Conservation (phyloP, 2,329 filamentous ascomycete genomes). For the Chaetomiaceae sp. region DNA sequence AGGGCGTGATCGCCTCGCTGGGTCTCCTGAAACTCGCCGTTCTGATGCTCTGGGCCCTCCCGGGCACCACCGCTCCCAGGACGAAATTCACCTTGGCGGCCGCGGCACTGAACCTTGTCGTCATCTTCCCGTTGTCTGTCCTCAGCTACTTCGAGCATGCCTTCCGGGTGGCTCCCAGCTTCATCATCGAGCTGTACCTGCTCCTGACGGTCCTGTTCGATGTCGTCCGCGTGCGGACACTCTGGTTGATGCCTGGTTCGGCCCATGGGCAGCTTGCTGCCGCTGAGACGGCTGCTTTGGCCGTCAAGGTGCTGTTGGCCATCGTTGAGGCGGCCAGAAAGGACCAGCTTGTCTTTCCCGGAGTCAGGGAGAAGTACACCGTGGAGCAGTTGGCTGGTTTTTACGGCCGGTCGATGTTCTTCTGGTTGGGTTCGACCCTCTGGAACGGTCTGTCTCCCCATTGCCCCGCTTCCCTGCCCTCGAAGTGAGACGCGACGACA, state of each 20-base stretch:
- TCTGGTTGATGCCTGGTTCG: constrained; percentile 6
- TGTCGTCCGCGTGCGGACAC: constrained; percentile 1
- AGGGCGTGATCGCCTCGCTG: constrained; percentile 1
- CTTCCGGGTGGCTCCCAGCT: constrained; percentile 8
- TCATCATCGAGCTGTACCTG: constrained; percentile 10
- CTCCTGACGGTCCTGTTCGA: constrained; percentile 8
- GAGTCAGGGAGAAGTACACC: constrained; percentile 1
- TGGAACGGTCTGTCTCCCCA: constrained; percentile 6
- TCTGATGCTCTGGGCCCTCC: constrained; percentile 9
- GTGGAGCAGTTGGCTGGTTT: constrained; percentile 7
- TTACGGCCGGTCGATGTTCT: constrained; percentile 12
- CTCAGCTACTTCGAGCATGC: constrained; percentile 11
- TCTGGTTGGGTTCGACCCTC: constrained; percentile 5
- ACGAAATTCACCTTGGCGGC: constrained; percentile 9
- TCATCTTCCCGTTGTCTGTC: background rate
- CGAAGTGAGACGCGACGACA: background rate
- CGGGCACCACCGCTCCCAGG: constrained; percentile 4
- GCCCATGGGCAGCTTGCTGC: constrained; percentile 3
- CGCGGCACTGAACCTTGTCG: constrained; percentile 7
- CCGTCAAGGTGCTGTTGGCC: constrained; percentile 1
- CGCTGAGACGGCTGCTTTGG: background rate
- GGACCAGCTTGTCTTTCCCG: background rate
- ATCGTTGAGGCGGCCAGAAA: constrained; percentile 6
- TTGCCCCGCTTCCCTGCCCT: background rate
- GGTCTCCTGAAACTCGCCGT: constrained; percentile 8